Evolutionary conservation across 176 grass and related monocot species (phyloP).

Genomic region (Zizania latifolia): DNA sequence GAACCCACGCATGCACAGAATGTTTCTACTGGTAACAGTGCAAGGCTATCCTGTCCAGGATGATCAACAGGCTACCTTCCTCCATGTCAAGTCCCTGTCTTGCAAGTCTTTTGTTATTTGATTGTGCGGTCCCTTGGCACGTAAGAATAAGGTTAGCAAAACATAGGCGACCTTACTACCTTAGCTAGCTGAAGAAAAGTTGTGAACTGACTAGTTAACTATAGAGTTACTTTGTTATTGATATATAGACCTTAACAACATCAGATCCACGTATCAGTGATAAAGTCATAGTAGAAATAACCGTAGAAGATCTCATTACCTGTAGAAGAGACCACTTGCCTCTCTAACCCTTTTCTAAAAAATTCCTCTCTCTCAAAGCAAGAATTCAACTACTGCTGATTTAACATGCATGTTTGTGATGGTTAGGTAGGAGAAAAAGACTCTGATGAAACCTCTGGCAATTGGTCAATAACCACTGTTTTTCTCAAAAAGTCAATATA

Average conservation of each 20-base stretch:
- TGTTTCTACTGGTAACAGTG: neutral
- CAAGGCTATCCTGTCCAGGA: slow-evolving; percentile 10
- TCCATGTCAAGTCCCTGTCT: slow-evolving; percentile 17
- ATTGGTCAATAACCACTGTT: neutral
- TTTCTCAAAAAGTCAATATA: neutral
- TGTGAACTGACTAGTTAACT: neutral
- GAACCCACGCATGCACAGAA: neutral
- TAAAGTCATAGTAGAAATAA: too few species aligned
- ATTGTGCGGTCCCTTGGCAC: slow-evolving; percentile 38
- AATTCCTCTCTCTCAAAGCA: neutral
- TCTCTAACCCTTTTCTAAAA: neutral
- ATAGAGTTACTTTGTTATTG: too few species aligned
- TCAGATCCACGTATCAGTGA: too few species aligned
- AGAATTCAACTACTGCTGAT: slow-evolving; percentile 31
- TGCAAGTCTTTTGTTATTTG: neutral
- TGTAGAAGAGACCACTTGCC: neutral
- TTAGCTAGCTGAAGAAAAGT: neutral
- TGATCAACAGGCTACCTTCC: neutral
- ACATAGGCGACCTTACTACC: neutral
- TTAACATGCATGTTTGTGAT: slow-evolving; percentile 7
- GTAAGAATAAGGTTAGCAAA: slow-evolving; percentile 16
- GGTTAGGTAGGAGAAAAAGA: neutral
- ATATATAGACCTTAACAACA: too few species aligned
- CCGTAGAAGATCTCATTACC: too few species aligned
- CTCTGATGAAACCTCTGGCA: neutral